Base-by-base conservation (phyloP, 2,329 filamentous ascomycete species). In the Diplodia intermedia region DNA sequence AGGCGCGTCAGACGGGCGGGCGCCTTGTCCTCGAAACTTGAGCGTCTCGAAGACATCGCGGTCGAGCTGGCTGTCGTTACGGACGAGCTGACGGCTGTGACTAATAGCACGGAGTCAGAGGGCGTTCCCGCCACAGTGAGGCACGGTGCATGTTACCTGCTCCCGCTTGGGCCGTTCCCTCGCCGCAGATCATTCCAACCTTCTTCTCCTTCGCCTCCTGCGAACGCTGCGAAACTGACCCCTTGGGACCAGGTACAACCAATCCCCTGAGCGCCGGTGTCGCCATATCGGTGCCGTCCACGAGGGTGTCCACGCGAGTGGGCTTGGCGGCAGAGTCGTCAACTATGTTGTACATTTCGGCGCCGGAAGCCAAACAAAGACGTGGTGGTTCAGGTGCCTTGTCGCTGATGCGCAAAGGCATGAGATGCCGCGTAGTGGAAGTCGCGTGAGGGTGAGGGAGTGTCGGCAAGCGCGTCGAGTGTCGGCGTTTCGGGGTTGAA, bases 1-100 rank as follows among this genome's bases (percentile, higher is more conserved):
- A 79, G 71, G 40, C 78, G 75, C 52, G 73, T 72, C 23, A 83
- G 73, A n/a, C 81, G 78, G 15, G 74, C 70, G 62, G 79, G 73
- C 67, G 72, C 61, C 70, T 67, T 47, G 40, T 66, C 49, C n/a
- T 60, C 67, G 38, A 67, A 67, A 40, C 52, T 57, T 20, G 68
- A 68, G n/a, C 66, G 66, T 26, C 57, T 52, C 26, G 67, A 65
- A 15, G 67, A 69, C 31, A 53, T 31, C 15, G 65, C 65, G n/a
- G 65, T 67, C 20, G 65, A 57, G 29, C 43, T 57, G 8, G 60
- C 43, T n/a, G 49, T 65, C 33, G 62, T 52, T 20, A 36, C 33
- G 11, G 62, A 65, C 62, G 52, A 47, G 38, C 50, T 55, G 62
- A 43, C 29, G 33, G 23, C 40, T 31, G 29, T 63, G 47, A 63